Conservation (phyloP, 1,284 basidiomycete genomes). For the Pyrrhoderma lamaoense region DNA sequence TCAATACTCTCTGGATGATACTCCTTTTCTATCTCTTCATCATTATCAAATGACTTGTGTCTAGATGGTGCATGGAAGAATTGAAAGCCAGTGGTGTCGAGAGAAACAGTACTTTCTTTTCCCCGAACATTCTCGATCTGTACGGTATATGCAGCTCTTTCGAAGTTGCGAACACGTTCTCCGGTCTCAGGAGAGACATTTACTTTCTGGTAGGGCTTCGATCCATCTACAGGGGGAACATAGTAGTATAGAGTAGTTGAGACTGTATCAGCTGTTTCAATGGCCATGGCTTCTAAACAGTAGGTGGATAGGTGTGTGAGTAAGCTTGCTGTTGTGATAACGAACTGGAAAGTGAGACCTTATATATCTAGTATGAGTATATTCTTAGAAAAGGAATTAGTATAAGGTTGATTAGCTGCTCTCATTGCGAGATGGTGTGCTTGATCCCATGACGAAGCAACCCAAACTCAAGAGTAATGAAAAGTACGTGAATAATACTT, state of each 20-base stretch:
- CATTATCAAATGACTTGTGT: conserved; percentile 38
- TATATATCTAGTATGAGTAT: no score
- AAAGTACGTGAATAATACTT: no score
- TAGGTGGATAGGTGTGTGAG: no score
- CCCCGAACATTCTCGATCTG: conserved; percentile 52
- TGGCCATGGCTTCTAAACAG: background rate
- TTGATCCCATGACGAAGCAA: no score
- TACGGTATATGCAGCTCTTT: conserved; percentile 24
- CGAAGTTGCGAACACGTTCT: conserved; percentile 9
- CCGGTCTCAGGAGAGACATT: conserved; percentile 16
- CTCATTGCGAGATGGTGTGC: no score
- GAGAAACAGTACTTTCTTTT: conserved; percentile 37
- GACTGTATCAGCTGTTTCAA: conserved; percentile 13
- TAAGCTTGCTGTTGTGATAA: no score
- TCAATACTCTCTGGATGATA: conserved; percentile 57
- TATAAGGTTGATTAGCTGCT: no score
- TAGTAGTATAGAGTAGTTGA: conserved; percentile 18
- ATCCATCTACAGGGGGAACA: conserved; percentile 20
- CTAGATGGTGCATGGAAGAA: conserved; percentile 35
- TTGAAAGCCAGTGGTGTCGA: conserved; percentile 54
- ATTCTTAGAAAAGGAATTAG: no score
- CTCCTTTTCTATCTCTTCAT: conserved; percentile 41
- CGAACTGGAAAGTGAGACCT: no score
- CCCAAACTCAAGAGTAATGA: no score
- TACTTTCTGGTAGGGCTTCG: conserved; percentile 20